Conservation (phyloP, 805 yeast genomes). For the Starmera caribaea region DNA sequence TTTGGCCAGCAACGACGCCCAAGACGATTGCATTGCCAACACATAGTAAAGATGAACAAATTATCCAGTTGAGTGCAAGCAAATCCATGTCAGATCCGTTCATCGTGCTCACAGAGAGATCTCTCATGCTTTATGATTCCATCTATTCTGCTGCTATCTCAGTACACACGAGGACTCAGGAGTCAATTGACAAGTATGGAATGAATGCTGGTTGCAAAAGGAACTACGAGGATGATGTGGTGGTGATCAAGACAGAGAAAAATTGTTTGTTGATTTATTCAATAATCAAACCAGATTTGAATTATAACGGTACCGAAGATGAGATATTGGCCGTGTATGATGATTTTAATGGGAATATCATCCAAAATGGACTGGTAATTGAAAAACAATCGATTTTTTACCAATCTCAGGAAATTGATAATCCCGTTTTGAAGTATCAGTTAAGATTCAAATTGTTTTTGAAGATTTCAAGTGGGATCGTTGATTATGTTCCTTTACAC, state of each 20-base stretch:
- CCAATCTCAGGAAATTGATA: constrained; percentile 10
- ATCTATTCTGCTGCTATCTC: constrained; percentile 24
- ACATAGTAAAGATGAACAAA: not conserved
- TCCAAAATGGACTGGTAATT: constrained; percentile 17
- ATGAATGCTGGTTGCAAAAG: constrained; percentile 19
- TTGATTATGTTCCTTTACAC: constrained; percentile 12
- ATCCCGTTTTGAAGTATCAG: constrained; percentile 13
- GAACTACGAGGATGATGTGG: constrained; percentile 15
- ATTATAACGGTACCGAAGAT: constrained; percentile 4
- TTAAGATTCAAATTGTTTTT: constrained; percentile 18
- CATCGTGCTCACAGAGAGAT: constrained; percentile 21
- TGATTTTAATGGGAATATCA: constrained; percentile 5
- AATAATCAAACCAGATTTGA: constrained; percentile 4
- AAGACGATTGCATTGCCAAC: not conserved
- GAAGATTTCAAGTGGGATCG: constrained; percentile 15
- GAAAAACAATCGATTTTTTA: constrained; percentile 8
- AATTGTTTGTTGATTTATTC: constrained; percentile 29
- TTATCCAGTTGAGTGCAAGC: not conserved
- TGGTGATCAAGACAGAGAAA: constrained; percentile 26
- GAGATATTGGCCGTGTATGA: constrained; percentile 14
- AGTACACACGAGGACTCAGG: constrained; percentile 22
- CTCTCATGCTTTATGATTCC: constrained; percentile 24
- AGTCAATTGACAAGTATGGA: constrained; percentile 30
- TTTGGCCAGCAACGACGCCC: not conserved
- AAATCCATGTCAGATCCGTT: constrained; percentile 5